phyloP scores from a whole-genome alignment of 2,329 filamentous ascomycete genomes.

The Fusarium poae region DNA sequence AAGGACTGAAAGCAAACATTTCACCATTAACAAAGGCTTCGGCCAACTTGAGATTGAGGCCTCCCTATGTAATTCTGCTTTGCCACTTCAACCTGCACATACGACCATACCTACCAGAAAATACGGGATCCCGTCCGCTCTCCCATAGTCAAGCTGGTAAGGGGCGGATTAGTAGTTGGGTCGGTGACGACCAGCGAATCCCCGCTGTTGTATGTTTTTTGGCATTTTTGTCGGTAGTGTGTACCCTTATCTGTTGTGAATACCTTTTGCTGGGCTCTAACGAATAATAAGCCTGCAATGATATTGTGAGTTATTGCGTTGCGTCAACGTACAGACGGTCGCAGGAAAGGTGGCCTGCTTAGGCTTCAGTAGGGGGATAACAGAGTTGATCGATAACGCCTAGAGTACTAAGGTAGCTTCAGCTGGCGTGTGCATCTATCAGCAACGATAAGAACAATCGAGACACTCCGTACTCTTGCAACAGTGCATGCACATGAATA shows the following conservation, averaged over 20 bases:
- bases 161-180: constrained; percentile 9
- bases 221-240: background rate
- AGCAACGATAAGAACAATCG: too few relatives aligned
- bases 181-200: constrained; percentile 10
- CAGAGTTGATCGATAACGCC: background rate
- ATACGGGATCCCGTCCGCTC: constrained; percentile 9
- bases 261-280: background rate
- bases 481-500: background rate
- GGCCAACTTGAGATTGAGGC: rapidly evolving
- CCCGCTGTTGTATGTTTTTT: constrained; percentile 8
- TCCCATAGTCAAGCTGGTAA: constrained; percentile 10
- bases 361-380: background rate
- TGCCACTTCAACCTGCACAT: background rate
- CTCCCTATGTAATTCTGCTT: rapidly evolving
- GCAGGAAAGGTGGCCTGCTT: too few relatives aligned
- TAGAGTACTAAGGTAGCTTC: background rate
- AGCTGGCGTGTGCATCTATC: too few relatives aligned
- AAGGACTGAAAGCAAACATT: background rate
- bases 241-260: background rate
- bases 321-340: background rate
- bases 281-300: too few relatives aligned
- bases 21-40: background rate
- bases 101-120: constrained; percentile 11
- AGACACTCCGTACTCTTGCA: background rate
- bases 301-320: too few relatives aligned